Base-by-base conservation (phyloP, 805 yeast species). In the Saccharomycopsis synnaedendra region DNA sequence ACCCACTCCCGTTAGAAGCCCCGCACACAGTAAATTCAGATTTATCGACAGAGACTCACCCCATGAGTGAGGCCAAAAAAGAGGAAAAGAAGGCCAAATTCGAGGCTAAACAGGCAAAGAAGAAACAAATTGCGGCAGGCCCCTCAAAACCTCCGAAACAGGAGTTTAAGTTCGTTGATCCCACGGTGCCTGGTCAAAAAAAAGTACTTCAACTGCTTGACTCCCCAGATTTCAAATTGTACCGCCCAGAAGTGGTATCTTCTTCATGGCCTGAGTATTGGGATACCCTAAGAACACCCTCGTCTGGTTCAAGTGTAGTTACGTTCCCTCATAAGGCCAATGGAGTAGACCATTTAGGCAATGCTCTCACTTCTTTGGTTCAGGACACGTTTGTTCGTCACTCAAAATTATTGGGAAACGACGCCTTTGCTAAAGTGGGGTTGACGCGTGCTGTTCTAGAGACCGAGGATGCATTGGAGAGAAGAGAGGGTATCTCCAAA, bases 381-480 rank as follows among this genome's bases (percentile, higher is more conserved):
- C 97, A 90, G 71, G 98, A 93, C 65, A 67, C 97, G 27, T 75
- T 93, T 60, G 82, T 88, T 55, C 80, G 98, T 67, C 90, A 78
- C 72, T 78, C 93, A 73, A 83, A 97, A 71, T 90, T 93, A 97
- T 84, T 85, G 67, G 11, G 9, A 30, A 34, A 31, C 2, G 87
- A 97, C 46, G 88, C 88, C 10, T 70, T 90, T 53, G 90, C 82
- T 66, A 64, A 90, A 49, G 97, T 97, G 42, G 97, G 98, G 42
- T 93, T 90, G 61, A 97, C 90, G 67, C 97, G 90, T 63, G 97
- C 97, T 38, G 98, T 97, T 74, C 88, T 93, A 64, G 94, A 96
- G 42, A 89, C 97, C 9, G 98, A 93, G 68, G 85, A 96, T 11
- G 97, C 55, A 97, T 93, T 54, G 98, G 93, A 70, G 93, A 93